These are phyloP conservation scores for Neocucurbitaria cava DNA, from an alignment of 2,329 filamentous ascomycete genomes.

Conservation along the genomic window DNA sequence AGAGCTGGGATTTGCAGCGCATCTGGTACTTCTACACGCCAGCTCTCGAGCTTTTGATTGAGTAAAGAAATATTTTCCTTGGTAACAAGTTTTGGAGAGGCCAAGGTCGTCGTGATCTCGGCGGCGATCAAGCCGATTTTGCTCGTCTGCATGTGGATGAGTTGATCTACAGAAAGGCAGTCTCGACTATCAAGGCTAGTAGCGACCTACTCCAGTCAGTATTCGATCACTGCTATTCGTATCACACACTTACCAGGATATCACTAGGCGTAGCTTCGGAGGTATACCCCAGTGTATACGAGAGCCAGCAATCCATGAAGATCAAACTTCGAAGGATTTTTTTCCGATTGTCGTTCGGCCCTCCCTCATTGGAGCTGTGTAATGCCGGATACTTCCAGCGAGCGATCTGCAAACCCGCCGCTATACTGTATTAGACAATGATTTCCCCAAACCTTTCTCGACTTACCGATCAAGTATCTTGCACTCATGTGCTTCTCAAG, in stretches of 20 bases:
- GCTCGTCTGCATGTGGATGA: conserved; percentile 44
- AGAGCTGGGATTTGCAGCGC: conserved; percentile 41
- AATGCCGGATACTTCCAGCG: conserved; percentile 38
- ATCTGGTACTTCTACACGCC: conserved; percentile 42
- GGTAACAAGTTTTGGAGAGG: conserved; percentile 38
- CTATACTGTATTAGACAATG: conserved; percentile 21
- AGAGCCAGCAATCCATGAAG: conserved; percentile 50
- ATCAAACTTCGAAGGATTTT: conserved; percentile 45
- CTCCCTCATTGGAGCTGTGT: conserved; percentile 1
- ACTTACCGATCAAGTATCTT: conserved; percentile 45
- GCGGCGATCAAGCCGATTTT: conserved; percentile 46
- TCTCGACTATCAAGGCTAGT: conserved; percentile 23
- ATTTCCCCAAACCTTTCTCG: too few relatives aligned
- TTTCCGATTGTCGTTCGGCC: conserved; percentile 27
- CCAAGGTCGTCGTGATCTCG: conserved; percentile 44
- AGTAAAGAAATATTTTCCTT: conserved; percentile 38
- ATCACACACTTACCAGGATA: conserved; percentile 28
- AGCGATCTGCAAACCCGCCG: conserved; percentile 46
- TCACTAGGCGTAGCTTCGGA: conserved; percentile 41
- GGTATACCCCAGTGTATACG: conserved; percentile 46
- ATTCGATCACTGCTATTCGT: neutral
- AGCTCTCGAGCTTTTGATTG: conserved; percentile 41
- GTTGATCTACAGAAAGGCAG: conserved; percentile 32
- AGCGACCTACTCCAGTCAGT: conserved; percentile 33
- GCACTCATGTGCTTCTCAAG: conserved; percentile 50